Percentiles rank a stretch among this genome's conserved stretches.
Conservation (phyloP, 257 asterid genomes). For the Solanum pimpinellifolium region DNA sequence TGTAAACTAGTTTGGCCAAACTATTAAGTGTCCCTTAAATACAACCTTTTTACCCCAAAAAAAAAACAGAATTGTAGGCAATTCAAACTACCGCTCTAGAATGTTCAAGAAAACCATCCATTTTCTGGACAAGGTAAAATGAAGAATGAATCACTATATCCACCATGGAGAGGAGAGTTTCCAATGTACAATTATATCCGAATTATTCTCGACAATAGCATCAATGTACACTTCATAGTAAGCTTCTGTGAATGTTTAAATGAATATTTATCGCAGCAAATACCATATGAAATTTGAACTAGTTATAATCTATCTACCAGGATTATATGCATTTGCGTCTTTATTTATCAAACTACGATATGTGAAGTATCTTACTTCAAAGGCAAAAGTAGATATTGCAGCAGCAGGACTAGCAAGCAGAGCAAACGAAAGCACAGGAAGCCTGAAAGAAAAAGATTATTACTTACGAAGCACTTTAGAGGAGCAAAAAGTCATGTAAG, state of each 20-base stretch:
- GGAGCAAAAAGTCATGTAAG: neutral
- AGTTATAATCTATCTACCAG: neutral
- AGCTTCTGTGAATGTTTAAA: neutral
- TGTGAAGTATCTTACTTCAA: slow-evolving; percentile 13
- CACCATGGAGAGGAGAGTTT: neutral
- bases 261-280: neutral
- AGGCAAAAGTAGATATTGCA: slow-evolving; percentile 14
- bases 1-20: neutral
- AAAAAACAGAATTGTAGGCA: neutral
- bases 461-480: neutral
- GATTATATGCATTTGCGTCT: neutral
- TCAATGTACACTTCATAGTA: neutral
- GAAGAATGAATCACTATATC: neutral
- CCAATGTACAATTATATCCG: neutral
- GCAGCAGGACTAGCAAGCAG: slow-evolving; percentile 27
- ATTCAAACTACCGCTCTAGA: neutral
- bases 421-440: slow-evolving; percentile 24
- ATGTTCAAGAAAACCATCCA: neutral
- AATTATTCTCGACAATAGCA: neutral
- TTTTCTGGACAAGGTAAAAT: neutral
- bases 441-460: slow-evolving; percentile 14
- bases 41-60: neutral
- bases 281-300: neutral
- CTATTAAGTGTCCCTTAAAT: neutral
- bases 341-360: neutral